These are phyloP conservation scores for Kingdonia uniflora DNA, from an alignment of 164 flowering plant genomes.

Conservation along the genomic window DNA sequence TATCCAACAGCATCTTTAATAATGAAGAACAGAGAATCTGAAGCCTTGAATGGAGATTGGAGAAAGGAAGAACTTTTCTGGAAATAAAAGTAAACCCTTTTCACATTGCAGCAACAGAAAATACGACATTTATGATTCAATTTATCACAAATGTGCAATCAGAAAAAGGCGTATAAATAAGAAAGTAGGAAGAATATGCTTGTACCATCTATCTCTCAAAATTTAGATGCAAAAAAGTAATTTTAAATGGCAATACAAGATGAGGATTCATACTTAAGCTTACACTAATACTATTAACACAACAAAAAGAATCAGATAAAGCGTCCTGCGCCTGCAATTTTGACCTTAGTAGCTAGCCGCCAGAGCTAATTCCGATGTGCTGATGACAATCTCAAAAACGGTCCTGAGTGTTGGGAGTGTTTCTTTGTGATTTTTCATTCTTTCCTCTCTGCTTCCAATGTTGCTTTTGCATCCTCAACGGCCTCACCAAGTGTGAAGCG, in stretches of 20 bases:
- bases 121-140: no score
- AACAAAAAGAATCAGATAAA: not conserved
- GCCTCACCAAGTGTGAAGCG: slow-evolving; percentile 83
- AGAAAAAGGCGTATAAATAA: not conserved
- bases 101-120: no score
- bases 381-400: not conserved
- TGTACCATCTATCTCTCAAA: not conserved
- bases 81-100: no score
- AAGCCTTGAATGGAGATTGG: no score
- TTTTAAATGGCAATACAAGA: not conserved
- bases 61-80: no score
- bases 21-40: no score
- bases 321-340: not conserved
- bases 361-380: not conserved
- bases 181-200: no score
- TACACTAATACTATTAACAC: not conserved
- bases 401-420: not conserved
- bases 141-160: no score
- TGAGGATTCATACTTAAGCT: not conserved
- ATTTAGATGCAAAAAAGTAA: slow-evolving; percentile 1
- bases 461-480: slow-evolving; percentile 15
- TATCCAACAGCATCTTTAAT: no score
- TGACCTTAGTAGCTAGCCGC: not conserved
- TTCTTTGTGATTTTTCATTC: not conserved
- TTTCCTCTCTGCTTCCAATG: slow-evolving; percentile 15